Percentiles rank a stretch among this genome's conserved stretches.
These are phyloP conservation scores for Plectosphaerella plurivora DNA, from an alignment of 2,329 filamentous ascomycete species.

Conservation along the genomic window DNA sequence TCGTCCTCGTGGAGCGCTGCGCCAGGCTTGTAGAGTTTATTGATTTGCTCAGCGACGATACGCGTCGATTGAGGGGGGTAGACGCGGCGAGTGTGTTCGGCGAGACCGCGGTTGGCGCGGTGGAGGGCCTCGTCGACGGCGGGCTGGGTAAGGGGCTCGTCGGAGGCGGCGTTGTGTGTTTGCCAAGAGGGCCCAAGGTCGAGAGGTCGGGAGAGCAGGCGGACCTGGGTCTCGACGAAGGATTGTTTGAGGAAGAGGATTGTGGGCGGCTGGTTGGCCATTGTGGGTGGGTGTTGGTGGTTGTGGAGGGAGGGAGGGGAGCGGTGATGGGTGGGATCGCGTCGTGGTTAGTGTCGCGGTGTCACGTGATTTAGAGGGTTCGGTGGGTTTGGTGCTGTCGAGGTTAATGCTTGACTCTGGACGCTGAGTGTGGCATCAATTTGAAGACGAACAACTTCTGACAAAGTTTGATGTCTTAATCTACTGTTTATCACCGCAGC, in stretches of 20 bases:
- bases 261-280: conserved; percentile 39
- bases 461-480: too few relatives aligned
- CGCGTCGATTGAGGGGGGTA: conserved; percentile 66
- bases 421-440: too few relatives aligned
- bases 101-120: conserved; percentile 56
- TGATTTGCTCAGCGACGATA: conserved; percentile 70
- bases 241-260: conserved; percentile 58
- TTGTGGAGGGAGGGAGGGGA: not conserved
- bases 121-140: conserved; percentile 52
- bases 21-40: conserved; percentile 53
- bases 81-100: conserved; percentile 60
- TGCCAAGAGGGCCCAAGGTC: conserved; percentile 51
- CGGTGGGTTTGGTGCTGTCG: too few relatives aligned
- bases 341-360: not conserved
- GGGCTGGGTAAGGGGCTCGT: conserved; percentile 37
- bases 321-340: not conserved
- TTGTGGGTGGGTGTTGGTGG: conserved; percentile 11
- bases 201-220: conserved; percentile 56
- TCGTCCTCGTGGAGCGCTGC: conserved; percentile 17
- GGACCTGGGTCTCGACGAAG: conserved; percentile 61
- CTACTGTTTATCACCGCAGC: too few relatives aligned
- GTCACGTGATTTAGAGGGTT: too few relatives aligned
- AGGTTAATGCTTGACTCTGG: too few relatives aligned
- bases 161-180: conserved; percentile 36
- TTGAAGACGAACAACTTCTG: too few relatives aligned